A percentile compares a stretch with the other conserved stretches of the same genome.
phyloP scores from a whole-genome alignment of 768 basidiomycete species.

The Suillus weaverae region DNA sequence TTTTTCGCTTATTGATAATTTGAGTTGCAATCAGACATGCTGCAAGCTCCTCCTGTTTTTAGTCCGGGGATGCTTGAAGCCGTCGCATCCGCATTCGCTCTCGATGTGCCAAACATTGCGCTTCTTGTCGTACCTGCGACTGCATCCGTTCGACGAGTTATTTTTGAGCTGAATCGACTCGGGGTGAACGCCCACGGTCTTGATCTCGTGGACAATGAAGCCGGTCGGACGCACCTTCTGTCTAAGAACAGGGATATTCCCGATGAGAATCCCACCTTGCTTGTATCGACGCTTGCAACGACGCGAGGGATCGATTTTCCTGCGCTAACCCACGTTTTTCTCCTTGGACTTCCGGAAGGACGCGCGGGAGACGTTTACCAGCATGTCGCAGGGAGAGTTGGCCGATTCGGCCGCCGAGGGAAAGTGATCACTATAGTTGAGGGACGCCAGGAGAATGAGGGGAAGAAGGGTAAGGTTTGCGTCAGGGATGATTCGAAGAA shows the following conservation, averaged over 20 bases:
- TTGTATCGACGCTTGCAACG: slow-evolving; percentile 69
- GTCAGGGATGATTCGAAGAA: slow-evolving; percentile 36
- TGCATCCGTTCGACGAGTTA: slow-evolving; percentile 58
- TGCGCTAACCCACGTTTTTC: slow-evolving; percentile 71
- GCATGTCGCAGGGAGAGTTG: slow-evolving; percentile 75
- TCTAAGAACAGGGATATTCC: slow-evolving; percentile 29
- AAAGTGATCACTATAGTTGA: slow-evolving; percentile 67
- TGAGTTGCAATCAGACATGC: slow-evolving; percentile 39
- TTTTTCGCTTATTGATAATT: slow-evolving; percentile 10
- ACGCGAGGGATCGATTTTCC: slow-evolving; percentile 75
- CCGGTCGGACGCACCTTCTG: slow-evolving; percentile 45
- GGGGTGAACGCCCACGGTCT: slow-evolving; percentile 68
- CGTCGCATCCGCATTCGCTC: slow-evolving; percentile 66
- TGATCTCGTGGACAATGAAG: slow-evolving; percentile 48
- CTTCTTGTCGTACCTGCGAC: slow-evolving; percentile 67
- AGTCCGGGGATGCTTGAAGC: slow-evolving; percentile 62
- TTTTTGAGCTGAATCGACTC: slow-evolving; percentile 62
- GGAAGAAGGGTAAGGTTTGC: slow-evolving; percentile 26
- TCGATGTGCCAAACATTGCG: slow-evolving; percentile 68
- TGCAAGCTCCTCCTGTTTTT: slow-evolving; percentile 50
- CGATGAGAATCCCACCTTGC: slow-evolving; percentile 56
- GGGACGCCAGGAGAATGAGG: slow-evolving; percentile 30
- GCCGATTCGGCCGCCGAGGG: slow-evolving; percentile 64
- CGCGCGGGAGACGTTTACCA: slow-evolving; percentile 59
- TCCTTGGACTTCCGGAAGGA: slow-evolving; percentile 60